Evolutionary conservation across 2,329 filamentous ascomycete species (phyloP).

Genomic region (Fusarium albosuccineum): DNA sequence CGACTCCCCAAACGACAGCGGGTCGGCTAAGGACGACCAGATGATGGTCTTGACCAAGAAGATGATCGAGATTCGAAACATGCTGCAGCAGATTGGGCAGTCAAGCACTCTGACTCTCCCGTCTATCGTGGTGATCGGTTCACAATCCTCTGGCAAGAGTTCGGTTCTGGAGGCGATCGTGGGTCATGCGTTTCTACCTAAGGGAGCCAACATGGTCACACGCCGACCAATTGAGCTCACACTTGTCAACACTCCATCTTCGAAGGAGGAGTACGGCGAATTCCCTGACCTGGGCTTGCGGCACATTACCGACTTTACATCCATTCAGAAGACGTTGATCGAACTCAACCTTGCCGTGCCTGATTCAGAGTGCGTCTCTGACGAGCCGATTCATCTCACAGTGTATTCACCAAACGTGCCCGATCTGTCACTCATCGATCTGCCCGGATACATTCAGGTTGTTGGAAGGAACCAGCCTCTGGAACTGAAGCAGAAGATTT

Average conservation of each 20-base stretch:
- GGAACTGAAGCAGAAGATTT: conserved; percentile 94
- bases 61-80: conserved; percentile 98
- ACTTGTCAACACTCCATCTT: conserved; percentile 92
- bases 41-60: conserved; percentile 99
- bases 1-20: conserved; percentile 70
- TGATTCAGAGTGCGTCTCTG: conserved; percentile 90
- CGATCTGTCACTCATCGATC: conserved; percentile 93
- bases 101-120: conserved; percentile 89
- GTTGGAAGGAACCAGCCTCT: conserved; percentile 90
- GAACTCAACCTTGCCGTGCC: conserved; percentile 95
- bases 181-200: conserved; percentile 96
- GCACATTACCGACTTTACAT: conserved; percentile 90
- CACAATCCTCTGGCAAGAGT: conserved; percentile 97
- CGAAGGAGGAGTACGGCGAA: conserved; percentile 91
- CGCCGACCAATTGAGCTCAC: conserved; percentile 95
- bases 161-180: conserved; percentile 97
- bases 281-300: conserved; percentile 92
- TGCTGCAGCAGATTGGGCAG: conserved; percentile 92
- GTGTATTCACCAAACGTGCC: conserved; percentile 97
- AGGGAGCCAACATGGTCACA: conserved; percentile 99
- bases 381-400: conserved; percentile 95
- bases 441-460: conserved; percentile 98
- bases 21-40: conserved; percentile 88
- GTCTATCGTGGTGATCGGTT: conserved; percentile 99
- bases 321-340: conserved; percentile 92